These are phyloP conservation scores for Raphanus hybrid DNA, from an alignment of 441 rosid species.

Conservation along the genomic window DNA sequence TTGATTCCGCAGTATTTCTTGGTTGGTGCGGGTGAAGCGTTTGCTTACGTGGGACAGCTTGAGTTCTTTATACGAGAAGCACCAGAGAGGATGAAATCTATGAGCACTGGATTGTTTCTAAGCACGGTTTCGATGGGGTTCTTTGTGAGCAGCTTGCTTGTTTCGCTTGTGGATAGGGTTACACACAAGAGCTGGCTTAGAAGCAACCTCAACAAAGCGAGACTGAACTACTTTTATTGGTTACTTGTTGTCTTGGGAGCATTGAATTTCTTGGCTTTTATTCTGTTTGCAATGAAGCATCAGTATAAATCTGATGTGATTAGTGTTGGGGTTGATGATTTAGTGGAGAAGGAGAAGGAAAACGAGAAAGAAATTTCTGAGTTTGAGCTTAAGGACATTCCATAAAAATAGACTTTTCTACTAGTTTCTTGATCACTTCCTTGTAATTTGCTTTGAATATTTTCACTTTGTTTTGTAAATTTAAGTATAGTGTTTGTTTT, in stretches of 20 bases:
- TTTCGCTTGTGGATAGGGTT: slow-evolving; percentile 56
- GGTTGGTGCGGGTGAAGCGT: slow-evolving; percentile 90
- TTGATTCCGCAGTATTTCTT: slow-evolving; percentile 76
- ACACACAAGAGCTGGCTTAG: slow-evolving; percentile 72
- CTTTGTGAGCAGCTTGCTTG: slow-evolving; percentile 82
- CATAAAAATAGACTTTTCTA: slow-evolving; percentile 21
- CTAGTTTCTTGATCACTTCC: slow-evolving; percentile 6
- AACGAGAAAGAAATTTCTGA: slow-evolving; percentile 38
- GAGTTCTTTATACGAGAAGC: slow-evolving; percentile 93
- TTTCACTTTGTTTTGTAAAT: not conserved
- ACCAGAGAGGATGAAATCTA: slow-evolving; percentile 87
- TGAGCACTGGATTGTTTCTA: slow-evolving; percentile 92
- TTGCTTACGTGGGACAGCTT: slow-evolving; percentile 88
- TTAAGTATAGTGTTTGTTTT: not conserved
- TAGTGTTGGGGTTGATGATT: slow-evolving; percentile 10
- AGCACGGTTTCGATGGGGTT: slow-evolving; percentile 86
- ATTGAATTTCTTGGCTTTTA: slow-evolving; percentile 63
- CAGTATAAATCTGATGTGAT: slow-evolving; percentile 63
- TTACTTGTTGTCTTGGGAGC: slow-evolving; percentile 68
- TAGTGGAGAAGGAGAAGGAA: slow-evolving; percentile 34
- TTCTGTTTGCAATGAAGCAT: slow-evolving; percentile 60
- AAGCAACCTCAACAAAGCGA: slow-evolving; percentile 66
- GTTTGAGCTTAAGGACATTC: slow-evolving; percentile 43
- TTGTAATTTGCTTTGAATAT: slow-evolving; percentile 22
- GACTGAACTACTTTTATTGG: slow-evolving; percentile 74